A percentile compares a stretch with the other conserved stretches of the same genome.
phyloP scores from a whole-genome alignment of 2,329 filamentous ascomycete species.

The Fusarium globosum region DNA sequence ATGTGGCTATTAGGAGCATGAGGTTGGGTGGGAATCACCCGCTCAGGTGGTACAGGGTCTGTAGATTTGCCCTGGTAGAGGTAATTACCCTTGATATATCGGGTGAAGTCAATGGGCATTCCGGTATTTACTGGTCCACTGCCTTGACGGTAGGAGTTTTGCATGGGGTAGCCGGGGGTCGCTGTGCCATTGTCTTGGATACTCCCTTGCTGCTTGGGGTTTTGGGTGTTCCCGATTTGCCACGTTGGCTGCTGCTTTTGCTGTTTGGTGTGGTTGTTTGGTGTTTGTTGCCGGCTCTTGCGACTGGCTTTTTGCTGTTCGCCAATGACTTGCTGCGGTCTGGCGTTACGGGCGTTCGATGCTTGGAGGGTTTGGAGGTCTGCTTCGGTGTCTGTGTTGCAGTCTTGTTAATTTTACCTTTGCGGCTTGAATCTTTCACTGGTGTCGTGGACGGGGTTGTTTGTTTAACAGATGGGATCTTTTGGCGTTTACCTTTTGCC shows the following conservation, averaged over 20 bases:
- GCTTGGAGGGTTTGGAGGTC: constrained; percentile 34
- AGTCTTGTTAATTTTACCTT: constrained; percentile 49
- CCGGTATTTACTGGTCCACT: constrained; percentile 12
- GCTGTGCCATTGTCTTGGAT: neutral
- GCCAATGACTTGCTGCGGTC: constrained; percentile 23
- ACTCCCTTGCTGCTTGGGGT: constrained; percentile 17
- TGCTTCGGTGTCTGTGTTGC: constrained; percentile 47
- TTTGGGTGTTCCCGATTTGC: constrained; percentile 14
- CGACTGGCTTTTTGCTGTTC: constrained; percentile 41
- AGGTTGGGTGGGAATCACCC: constrained; percentile 15
- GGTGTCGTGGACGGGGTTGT: constrained; percentile 43
- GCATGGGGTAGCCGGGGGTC: neutral
- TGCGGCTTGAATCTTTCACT: constrained; percentile 40
- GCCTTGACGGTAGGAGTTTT: constrained; percentile 23
- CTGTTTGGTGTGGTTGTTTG: constrained; percentile 8
- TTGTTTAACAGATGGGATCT: constrained; percentile 38
- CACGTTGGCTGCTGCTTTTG: constrained; percentile 16
- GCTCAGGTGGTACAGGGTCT: constrained; percentile 9
- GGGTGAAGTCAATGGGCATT: constrained; percentile 8
- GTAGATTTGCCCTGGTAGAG: constrained; percentile 2
- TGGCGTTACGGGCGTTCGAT: constrained; percentile 31
- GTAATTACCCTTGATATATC: constrained; percentile 32
- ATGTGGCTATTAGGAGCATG: constrained; percentile 1
- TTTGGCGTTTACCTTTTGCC: constrained; percentile 52
- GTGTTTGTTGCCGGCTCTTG: constrained; percentile 44